These are phyloP conservation scores for Penicillium janthinellum DNA, from an alignment of 2,329 filamentous ascomycete species.

Conservation along the genomic window DNA sequence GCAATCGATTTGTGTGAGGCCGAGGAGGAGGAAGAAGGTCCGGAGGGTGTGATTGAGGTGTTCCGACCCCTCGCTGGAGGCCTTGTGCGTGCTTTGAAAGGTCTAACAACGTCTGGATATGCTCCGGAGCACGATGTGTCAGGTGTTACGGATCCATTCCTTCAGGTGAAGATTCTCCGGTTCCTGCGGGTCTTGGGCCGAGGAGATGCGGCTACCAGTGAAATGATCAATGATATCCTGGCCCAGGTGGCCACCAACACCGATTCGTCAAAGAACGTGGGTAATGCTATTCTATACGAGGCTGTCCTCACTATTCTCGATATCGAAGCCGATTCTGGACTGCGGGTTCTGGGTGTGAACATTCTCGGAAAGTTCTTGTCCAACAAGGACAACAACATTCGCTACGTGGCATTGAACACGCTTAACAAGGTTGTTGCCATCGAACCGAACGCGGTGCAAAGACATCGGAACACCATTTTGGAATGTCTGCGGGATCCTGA, in stretches of 20 bases:
- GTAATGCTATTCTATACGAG: slow-evolving; percentile 97
- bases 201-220: slow-evolving; percentile 83
- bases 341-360: slow-evolving; percentile 93
- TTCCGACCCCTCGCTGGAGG: slow-evolving; percentile 84
- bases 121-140: slow-evolving; percentile 98
- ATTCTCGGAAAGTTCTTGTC: slow-evolving; percentile 97
- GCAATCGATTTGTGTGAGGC: slow-evolving; percentile 92
- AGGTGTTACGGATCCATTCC: slow-evolving; percentile 94
- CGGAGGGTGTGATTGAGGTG: slow-evolving; percentile 84
- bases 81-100: slow-evolving; percentile 87
- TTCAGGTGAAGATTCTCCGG: slow-evolving; percentile 94
- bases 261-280: slow-evolving; percentile 96
- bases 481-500: slow-evolving; percentile 96
- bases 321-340: slow-evolving; percentile 93
- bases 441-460: slow-evolving; percentile 94
- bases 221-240: slow-evolving; percentile 97
- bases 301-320: slow-evolving; percentile 95
- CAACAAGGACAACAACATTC: slow-evolving; percentile 99
- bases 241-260: slow-evolving; percentile 98
- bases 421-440: slow-evolving; percentile 97
- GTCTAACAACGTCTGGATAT: slow-evolving; percentile 91
- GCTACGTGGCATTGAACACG: slow-evolving; percentile 96
- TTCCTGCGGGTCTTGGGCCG: slow-evolving; percentile 82
- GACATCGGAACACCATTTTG: slow-evolving; percentile 94
- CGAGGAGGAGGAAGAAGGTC: slow-evolving; percentile 88